Percentiles rank a stretch among this genome's conserved stretches.
phyloP scores from a whole-genome alignment of 129 eudicot species.

The Pittosporum tobira region DNA sequence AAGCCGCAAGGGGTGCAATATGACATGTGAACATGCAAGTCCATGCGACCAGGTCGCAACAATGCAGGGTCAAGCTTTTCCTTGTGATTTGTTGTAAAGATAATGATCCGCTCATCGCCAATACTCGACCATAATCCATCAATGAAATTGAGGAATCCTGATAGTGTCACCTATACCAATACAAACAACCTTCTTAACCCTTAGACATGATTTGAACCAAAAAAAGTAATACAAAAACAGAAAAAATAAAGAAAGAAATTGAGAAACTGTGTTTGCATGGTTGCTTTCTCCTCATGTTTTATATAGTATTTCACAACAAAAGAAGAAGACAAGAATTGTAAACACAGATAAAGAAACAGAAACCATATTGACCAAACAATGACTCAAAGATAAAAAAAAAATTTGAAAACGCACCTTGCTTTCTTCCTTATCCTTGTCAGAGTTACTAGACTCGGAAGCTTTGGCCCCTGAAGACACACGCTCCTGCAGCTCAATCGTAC shows the following conservation, averaged over 20 bases:
- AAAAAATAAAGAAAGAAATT: not conserved
- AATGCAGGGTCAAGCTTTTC: slow-evolving; percentile 27
- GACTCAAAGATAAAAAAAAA: not conserved
- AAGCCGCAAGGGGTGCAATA: slow-evolving; percentile 21
- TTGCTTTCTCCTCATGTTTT: no score
- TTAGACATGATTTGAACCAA: no score
- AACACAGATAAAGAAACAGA: not conserved
- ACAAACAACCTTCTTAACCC: not conserved
- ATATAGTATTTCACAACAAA: no score
- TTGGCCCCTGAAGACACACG: not conserved
- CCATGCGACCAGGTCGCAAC: slow-evolving; percentile 32
- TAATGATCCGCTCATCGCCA: slow-evolving; percentile 27
- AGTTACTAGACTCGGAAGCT: not conserved
- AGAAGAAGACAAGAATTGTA: not conserved
- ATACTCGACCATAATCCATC: slow-evolving; percentile 40
- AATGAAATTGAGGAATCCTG: slow-evolving; percentile 28
- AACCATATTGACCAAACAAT: no score
- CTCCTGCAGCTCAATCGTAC: slow-evolving; percentile 14
- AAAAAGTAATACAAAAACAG: no score
- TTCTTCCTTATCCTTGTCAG: not conserved
- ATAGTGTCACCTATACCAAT: slow-evolving; percentile 12
- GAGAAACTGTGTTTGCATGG: no score
- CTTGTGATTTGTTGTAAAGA: slow-evolving; percentile 30
- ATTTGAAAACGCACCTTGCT: slow-evolving; percentile 3
- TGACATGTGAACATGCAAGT: slow-evolving; percentile 32